These are phyloP conservation scores for Plasmodium malariae DNA, from an alignment of 169 alveolate genomes.

Conservation along the genomic window DNA sequence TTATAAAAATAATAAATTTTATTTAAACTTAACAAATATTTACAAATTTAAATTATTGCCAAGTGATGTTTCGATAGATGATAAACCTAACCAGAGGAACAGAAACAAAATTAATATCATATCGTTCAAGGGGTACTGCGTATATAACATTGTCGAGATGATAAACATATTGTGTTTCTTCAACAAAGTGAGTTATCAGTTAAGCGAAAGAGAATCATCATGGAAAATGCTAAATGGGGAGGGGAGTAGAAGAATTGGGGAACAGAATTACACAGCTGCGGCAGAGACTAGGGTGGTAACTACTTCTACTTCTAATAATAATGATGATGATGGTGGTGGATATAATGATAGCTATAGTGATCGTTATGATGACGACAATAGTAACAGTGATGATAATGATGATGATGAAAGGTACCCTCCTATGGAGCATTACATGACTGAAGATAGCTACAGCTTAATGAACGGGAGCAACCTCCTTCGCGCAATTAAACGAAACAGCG, in stretches of 20 bases:
- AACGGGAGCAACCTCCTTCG: background rate
- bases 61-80: background rate
- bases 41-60: constrained; percentile 14
- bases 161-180: constrained; percentile 18
- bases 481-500: no score
- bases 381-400: background rate
- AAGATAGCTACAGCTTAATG: background rate
- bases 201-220: constrained; percentile 8
- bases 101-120: background rate
- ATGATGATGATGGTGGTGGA: no score
- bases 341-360: no score
- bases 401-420: background rate
- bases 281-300: no score
- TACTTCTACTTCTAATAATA: no score
- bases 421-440: background rate
- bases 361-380: no score
- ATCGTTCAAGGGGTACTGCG: constrained; percentile 9
- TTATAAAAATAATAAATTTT: constrained; percentile 14
- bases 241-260: no score
- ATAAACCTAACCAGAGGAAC: background rate
- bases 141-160: constrained; percentile 22
- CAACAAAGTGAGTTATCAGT: background rate
- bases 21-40: background rate
- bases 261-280: no score
- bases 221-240: no score